These are phyloP conservation scores for Rhinocladiella mackenziei DNA, from an alignment of 2,329 filamentous ascomycete genomes.

Conservation along the genomic window DNA sequence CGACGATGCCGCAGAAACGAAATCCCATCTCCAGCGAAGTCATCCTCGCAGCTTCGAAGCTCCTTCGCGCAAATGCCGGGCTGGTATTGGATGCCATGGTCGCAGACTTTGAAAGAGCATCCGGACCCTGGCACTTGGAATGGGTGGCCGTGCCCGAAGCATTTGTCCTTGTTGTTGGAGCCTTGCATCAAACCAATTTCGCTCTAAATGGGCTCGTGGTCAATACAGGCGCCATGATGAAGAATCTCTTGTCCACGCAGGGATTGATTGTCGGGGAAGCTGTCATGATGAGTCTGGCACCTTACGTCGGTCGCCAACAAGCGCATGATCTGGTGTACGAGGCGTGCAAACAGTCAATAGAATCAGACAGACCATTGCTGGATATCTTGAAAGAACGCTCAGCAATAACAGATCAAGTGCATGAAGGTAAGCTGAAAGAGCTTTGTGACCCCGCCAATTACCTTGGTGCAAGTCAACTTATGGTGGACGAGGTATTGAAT, in stretches of 20 bases:
- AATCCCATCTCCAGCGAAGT: slow-evolving; percentile 58
- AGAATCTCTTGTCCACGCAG: slow-evolving; percentile 49
- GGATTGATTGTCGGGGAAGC: slow-evolving; percentile 57
- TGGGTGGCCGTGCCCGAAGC: slow-evolving; percentile 55
- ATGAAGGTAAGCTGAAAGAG: slow-evolving; percentile 47
- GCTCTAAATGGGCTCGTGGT: slow-evolving; percentile 52
- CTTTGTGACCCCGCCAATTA: slow-evolving; percentile 55
- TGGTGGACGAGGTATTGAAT: slow-evolving; percentile 23
- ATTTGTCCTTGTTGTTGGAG: slow-evolving; percentile 52
- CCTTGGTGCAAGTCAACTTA: slow-evolving; percentile 29
- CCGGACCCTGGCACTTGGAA: slow-evolving; percentile 57
- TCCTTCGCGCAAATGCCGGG: slow-evolving; percentile 50
- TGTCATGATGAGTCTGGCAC: slow-evolving; percentile 59
- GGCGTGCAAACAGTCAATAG: slow-evolving; percentile 50
- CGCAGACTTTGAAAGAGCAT: slow-evolving; percentile 55
- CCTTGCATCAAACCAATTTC: slow-evolving; percentile 53
- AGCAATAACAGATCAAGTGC: slow-evolving; percentile 43
- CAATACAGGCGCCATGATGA: slow-evolving; percentile 47
- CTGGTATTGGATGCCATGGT: slow-evolving; percentile 56
- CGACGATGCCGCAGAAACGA: slow-evolving; percentile 58
- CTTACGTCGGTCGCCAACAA: slow-evolving; percentile 49
- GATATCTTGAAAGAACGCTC: slow-evolving; percentile 42
- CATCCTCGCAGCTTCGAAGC: slow-evolving; percentile 53
- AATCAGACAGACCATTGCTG: slow-evolving; percentile 42
- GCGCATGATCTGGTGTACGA: slow-evolving; percentile 57